A percentile compares a stretch with the other conserved stretches of the same genome.
phyloP scores from a whole-genome alignment of 768 basidiomycete genomes.

The Termitomyces sp. region DNA sequence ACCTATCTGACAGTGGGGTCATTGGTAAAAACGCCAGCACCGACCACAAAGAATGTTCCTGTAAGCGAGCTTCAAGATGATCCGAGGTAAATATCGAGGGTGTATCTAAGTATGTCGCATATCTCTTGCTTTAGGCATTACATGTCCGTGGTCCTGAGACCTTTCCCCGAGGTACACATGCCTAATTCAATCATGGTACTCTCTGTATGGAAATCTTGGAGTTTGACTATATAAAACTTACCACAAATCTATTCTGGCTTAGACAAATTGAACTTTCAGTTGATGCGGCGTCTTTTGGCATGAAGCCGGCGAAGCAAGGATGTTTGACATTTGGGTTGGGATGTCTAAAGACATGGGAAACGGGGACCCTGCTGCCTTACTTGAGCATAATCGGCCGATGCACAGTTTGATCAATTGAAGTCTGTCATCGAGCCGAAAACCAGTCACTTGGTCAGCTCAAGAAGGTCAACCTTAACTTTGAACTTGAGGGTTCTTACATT shows the following conservation, averaged over 20 bases:
- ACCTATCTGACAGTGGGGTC: neutral
- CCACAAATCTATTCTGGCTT: neutral
- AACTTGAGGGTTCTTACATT: neutral
- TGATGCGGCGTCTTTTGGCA: neutral
- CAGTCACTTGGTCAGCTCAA: neutral
- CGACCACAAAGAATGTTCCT: neutral
- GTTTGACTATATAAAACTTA: neutral
- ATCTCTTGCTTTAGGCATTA: neutral
- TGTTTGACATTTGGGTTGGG: neutral
- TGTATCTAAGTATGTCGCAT: neutral
- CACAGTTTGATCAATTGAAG: neutral
- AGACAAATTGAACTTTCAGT: neutral
- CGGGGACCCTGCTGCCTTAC: neutral
- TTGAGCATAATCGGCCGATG: neutral
- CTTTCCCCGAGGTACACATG: neutral
- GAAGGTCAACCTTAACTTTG: conserved; percentile 1
- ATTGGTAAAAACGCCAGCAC: neutral
- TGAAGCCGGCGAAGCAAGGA: neutral
- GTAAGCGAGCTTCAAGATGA: neutral
- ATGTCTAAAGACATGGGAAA: neutral
- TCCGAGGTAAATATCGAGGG: conserved; percentile 1
- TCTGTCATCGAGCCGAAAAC: neutral
- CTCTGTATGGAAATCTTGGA: neutral
- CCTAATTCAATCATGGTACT: neutral
- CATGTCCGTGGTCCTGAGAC: neutral